A percentile compares a stretch with the other conserved stretches of the same genome.
phyloP scores from a whole-genome alignment of 2,329 filamentous ascomycete genomes.

The Penicillium sp. region DNA sequence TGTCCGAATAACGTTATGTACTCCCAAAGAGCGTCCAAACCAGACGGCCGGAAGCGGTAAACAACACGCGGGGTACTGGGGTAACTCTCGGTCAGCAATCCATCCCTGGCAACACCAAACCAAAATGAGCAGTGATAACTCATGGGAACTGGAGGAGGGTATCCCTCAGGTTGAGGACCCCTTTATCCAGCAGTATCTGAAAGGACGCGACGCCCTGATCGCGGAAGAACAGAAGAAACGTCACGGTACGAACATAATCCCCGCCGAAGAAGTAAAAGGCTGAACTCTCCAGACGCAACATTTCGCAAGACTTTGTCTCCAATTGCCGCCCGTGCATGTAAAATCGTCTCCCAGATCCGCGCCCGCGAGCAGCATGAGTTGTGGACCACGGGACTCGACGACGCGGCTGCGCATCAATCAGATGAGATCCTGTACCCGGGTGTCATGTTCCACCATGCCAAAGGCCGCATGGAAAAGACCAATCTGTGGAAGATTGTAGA shows the following conservation, averaged over 20 bases:
- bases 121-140: constrained; percentile 18
- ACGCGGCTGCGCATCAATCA: constrained; percentile 58
- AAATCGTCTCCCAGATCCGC: constrained; percentile 74
- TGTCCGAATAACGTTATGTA: no score
- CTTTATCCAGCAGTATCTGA: constrained; percentile 76
- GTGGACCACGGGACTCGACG: constrained; percentile 71
- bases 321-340: constrained; percentile 69
- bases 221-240: constrained; percentile 74
- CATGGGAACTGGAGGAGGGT: constrained; percentile 41
- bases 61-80: background rate
- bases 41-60: constrained; percentile 8
- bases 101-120: background rate
- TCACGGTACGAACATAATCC: constrained; percentile 56
- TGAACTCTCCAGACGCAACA: constrained; percentile 22
- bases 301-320: constrained; percentile 60
- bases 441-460: constrained; percentile 89
- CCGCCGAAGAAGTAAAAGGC: background rate
- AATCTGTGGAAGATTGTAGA: constrained; percentile 79
- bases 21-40: no score
- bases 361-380: constrained; percentile 67
- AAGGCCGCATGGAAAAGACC: constrained; percentile 77
- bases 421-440: constrained; percentile 70
- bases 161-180: constrained; percentile 56
- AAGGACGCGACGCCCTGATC: constrained; percentile 69
- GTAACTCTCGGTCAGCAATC: background rate